A percentile compares a stretch with the other conserved stretches of the same genome.
Conservation (phyloP, 2,329 filamentous ascomycete species). For the Sporothrix brasiliensis region DNA sequence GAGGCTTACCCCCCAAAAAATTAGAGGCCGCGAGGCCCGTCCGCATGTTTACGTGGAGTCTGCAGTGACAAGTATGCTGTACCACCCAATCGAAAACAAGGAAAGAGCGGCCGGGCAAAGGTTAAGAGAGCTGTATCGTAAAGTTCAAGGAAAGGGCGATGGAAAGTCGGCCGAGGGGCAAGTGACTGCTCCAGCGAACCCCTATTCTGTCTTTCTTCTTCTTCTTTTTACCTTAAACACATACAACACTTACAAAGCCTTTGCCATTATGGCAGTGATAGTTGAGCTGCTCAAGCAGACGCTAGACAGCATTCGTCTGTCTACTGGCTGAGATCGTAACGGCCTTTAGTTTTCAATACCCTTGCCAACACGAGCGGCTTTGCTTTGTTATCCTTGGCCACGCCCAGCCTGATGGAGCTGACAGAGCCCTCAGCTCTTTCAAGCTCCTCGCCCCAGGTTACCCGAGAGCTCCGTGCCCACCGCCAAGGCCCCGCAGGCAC, state of each 20-base stretch:
- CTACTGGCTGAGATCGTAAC: not conserved
- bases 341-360: not conserved
- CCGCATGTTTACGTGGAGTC: not conserved
- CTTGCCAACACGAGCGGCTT: not conserved
- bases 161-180: not conserved
- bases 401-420: not conserved
- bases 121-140: not conserved
- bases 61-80: conserved; percentile 21
- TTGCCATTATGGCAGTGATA: not conserved
- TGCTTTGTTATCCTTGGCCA: not conserved
- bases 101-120: conserved; percentile 6
- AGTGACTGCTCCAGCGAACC: not conserved
- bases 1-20: not conserved
- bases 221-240: too few relatives aligned
- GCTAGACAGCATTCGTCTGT: not conserved
- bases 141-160: not conserved
- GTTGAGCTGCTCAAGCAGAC: not conserved
- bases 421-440: not conserved
- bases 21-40: conserved; percentile 14
- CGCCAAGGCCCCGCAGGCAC: not conserved
- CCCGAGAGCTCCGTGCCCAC: conserved; percentile 5
- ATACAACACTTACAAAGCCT: not conserved
- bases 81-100: conserved; percentile 14
- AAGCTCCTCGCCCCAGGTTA: not conserved
- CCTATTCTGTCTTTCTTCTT: not conserved